Evolutionary conservation across 495 filamentous ascomycete species (phyloP).

Genomic region (Penicillium macrosclerotiorum): DNA sequence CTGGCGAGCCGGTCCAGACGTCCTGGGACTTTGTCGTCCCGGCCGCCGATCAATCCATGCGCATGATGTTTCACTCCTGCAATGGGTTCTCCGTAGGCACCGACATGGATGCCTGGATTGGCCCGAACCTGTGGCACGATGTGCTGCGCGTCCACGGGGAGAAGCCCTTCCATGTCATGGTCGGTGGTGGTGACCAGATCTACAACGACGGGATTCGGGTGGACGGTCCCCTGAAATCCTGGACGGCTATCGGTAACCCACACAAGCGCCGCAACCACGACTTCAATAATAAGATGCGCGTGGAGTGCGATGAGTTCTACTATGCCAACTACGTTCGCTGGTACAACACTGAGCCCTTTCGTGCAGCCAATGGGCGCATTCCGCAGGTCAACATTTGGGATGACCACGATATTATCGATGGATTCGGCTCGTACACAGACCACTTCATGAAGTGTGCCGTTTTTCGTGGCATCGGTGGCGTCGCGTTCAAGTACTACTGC

Average conservation of each 20-base stretch:
- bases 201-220: conserved; percentile 92
- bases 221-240: conserved; percentile 69
- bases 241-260: conserved; percentile 81
- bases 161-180: conserved; percentile 89
- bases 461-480: conserved; percentile 86
- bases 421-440: conserved; percentile 89
- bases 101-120: conserved; percentile 79
- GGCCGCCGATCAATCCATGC: conserved; percentile 78
- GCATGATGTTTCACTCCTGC: conserved; percentile 93
- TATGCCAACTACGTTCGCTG: conserved; percentile 84
- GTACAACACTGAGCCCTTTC: conserved; percentile 84
- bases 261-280: conserved; percentile 74
- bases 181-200: conserved; percentile 93
- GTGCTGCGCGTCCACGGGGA: conserved; percentile 67
- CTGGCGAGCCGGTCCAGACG: conserved; percentile 35
- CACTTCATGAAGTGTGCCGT: conserved; percentile 91
- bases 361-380: conserved; percentile 79
- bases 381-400: conserved; percentile 95
- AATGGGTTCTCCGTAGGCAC: conserved; percentile 96
- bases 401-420: conserved; percentile 89
- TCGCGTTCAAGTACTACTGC: conserved; percentile 86
- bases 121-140: conserved; percentile 86
- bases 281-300: conserved; percentile 71
- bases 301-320: conserved; percentile 84
- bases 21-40: conserved; percentile 69